Evolutionary conservation across 768 basidiomycete species (phyloP), one percentile per base, ranked within the genome.

Genomic region (Naganishia onofrii): DNA sequence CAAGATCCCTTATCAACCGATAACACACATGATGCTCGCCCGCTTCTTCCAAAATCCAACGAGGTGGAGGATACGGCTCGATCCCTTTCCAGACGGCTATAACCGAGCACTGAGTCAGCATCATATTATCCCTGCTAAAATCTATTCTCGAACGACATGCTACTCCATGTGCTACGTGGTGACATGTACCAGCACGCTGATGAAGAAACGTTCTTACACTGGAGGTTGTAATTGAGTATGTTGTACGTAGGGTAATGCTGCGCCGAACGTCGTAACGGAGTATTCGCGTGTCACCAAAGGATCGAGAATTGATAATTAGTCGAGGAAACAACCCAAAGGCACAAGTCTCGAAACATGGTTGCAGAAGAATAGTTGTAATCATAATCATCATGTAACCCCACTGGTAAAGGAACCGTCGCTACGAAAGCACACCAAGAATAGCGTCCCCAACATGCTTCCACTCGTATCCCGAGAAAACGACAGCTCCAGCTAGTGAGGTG

Each of bases 371-470:
- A 17, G 15, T 42, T 15, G 13, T 42, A 3, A 32, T 36, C 34
- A 28, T 58, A 58, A n/a, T 38, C 19, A 58, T 58, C 60, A 63
- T 63, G 60, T 63, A 44, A 63, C 60, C 36, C 19, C 42, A 63
- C 60, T 63, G 60, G 60, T 63, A 63, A 63, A 63, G 60, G 60
- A 63, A 63, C 60, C 60, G 29, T 63, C 60, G 42, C 28, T 42
- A 63, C 60, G 42, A 63, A 34, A 63, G 60, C 38, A 58, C 29
- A 31, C 57, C 57, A 36, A 23, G 57, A 58, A 58, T 58, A 58
- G 57, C 57, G 57, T 58, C 34, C 48, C 38, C 38, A 28, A 44
- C 60, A 42, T 26, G 38, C 60, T 63, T 34, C 60, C 60, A 44
- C 60, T 63, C 60, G 42, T 42, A 42, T 17, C n/a, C n/a, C 10